These are phyloP conservation scores for Prinsepia uniflora DNA, from an alignment of 306 rosid genomes.

Conservation along the genomic window DNA sequence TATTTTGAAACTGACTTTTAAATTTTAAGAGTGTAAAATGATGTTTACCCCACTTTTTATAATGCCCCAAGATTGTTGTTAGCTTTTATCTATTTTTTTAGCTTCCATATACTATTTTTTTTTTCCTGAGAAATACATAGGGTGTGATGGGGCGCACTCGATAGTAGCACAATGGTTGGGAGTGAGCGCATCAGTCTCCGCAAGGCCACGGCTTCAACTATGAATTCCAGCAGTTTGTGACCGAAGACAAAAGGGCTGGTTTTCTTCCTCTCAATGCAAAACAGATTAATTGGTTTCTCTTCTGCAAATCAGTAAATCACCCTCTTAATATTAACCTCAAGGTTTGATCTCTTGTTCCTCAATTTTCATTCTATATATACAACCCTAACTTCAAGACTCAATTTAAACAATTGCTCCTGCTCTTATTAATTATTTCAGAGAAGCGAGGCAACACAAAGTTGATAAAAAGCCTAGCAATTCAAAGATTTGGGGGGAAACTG, in stretches of 20 bases:
- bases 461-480: conserved; percentile 18
- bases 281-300: conserved; percentile 27
- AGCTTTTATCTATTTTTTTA: not conserved
- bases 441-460: conserved; percentile 3
- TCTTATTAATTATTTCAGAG: too few relatives aligned
- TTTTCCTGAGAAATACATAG: conserved; percentile 4
- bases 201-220: conserved; percentile 26
- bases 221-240: conserved; percentile 5
- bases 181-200: conserved; percentile 18
- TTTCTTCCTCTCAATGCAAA: conserved; percentile 21
- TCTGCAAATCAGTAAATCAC: not conserved
- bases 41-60: too few relatives aligned
- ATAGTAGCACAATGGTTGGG: conserved; percentile 27
- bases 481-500: conserved; percentile 15
- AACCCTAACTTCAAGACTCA: too few relatives aligned
- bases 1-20: too few relatives aligned
- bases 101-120: too few relatives aligned
- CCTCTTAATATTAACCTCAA: not conserved
- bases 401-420: too few relatives aligned
- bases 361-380: not conserved
- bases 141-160: conserved; percentile 37
- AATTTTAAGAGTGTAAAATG: too few relatives aligned
- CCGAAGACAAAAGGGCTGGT: conserved; percentile 24
- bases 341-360: not conserved
- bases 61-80: too few relatives aligned